Percentiles rank a stretch among this genome's conserved stretches.
Evolutionary conservation across 1,139 yeast species (phyloP).

Genomic region (Blastobotrys proliferans): DNA sequence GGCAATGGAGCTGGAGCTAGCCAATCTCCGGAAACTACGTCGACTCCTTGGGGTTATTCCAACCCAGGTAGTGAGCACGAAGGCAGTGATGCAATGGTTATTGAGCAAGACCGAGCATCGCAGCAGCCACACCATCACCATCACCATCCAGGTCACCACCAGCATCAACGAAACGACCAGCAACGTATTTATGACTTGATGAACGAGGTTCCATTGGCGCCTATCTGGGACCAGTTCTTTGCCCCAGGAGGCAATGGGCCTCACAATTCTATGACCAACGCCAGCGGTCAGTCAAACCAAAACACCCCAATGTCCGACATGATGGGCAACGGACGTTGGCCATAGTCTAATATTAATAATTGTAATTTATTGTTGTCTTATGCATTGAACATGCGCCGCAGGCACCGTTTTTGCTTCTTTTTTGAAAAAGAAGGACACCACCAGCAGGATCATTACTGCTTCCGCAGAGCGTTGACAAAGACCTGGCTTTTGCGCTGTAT

Average conservation of each 20-base stretch:
- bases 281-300: neutral
- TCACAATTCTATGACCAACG: neutral
- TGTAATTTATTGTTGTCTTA: neutral
- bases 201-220: constrained; percentile 61
- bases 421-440: no score
- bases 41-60: constrained; percentile 9
- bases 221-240: constrained; percentile 76
- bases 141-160: constrained; percentile 5
- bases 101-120: constrained; percentile 5
- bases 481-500: constrained; percentile 4
- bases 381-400: no score
- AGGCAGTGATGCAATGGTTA: constrained; percentile 13
- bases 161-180: constrained; percentile 39
- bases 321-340: constrained; percentile 6
- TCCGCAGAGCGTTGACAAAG: constrained; percentile 1
- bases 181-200: constrained; percentile 57
- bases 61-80: constrained; percentile 10
- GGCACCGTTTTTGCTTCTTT: no score
- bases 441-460: no score
- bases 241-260: constrained; percentile 15
- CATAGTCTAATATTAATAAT: neutral
- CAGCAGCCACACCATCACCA: neutral
- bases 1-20: constrained; percentile 10
- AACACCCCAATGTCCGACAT: constrained; percentile 8
- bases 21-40: constrained; percentile 15